phyloP scores from a whole-genome alignment of 1,139 yeast species.

The Zygosaccharomyces sapae region DNA sequence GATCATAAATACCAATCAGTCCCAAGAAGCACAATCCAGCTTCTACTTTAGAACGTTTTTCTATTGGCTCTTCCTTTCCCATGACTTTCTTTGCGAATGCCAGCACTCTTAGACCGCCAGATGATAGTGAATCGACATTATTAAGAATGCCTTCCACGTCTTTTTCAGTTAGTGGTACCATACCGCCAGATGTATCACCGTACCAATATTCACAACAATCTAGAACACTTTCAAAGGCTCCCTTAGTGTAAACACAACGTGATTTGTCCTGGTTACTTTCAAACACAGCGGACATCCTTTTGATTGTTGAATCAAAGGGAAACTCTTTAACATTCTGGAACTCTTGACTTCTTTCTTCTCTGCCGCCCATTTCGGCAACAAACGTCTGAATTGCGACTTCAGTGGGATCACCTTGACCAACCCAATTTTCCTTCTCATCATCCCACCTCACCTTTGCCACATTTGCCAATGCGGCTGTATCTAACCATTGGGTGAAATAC shows the following conservation, averaged over 20 bases:
- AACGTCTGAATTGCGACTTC: slow-evolving; percentile 83
- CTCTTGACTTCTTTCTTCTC: slow-evolving; percentile 33
- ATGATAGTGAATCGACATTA: slow-evolving; percentile 64
- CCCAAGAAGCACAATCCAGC: slow-evolving; percentile 78
- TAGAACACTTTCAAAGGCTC: slow-evolving; percentile 79
- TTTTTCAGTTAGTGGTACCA: slow-evolving; percentile 50
- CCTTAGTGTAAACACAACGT: slow-evolving; percentile 67
- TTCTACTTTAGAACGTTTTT: slow-evolving; percentile 49
- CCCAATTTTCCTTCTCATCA: slow-evolving; percentile 44
- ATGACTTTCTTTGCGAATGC: slow-evolving; percentile 59
- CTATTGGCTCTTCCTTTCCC: slow-evolving; percentile 40
- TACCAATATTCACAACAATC: slow-evolving; percentile 59
- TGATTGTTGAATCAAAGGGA: slow-evolving; percentile 82
- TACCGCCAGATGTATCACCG: slow-evolving; percentile 47
- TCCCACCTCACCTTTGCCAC: slow-evolving; percentile 70
- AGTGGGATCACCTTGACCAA: slow-evolving; percentile 87
- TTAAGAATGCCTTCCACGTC: slow-evolving; percentile 45
- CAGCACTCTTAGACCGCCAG: slow-evolving; percentile 82
- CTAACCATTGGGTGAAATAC: slow-evolving; percentile 54
- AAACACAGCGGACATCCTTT: slow-evolving; percentile 80
- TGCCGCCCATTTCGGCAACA: slow-evolving; percentile 47
- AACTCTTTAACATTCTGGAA: slow-evolving; percentile 52
- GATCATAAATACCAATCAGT: slow-evolving; percentile 91
- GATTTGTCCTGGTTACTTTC: slow-evolving; percentile 51
- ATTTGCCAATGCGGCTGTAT: slow-evolving; percentile 78